These are phyloP conservation scores for Withania somnifera DNA, from an alignment of 305 asterid genomes.

Conservation along the genomic window DNA sequence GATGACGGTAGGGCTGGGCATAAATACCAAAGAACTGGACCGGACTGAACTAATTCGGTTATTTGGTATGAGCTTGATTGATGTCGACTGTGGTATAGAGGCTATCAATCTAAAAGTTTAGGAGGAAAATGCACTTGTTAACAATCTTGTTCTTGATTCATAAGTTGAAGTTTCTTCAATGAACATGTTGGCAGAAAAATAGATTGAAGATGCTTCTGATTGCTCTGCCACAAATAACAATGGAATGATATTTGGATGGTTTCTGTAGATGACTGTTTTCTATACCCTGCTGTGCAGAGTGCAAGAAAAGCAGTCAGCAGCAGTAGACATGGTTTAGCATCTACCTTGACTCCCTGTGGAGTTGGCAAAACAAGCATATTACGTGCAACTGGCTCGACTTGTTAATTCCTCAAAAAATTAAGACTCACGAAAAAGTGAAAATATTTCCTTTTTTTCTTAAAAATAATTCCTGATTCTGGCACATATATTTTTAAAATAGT, in stretches of 20 bases:
- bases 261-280: neutral
- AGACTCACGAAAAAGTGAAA: no score
- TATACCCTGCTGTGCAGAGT: slow-evolving; percentile 6
- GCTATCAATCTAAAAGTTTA: neutral
- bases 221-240: neutral
- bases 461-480: no score
- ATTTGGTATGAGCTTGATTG: no score
- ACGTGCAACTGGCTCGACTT: no score
- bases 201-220: slow-evolving; percentile 7
- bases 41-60: no score
- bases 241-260: neutral
- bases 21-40: no score
- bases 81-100: neutral
- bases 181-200: slow-evolving; percentile 12
- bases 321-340: neutral
- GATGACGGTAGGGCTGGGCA: no score
- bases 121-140: neutral
- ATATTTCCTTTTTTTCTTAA: no score
- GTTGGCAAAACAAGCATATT: no score
- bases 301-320: neutral
- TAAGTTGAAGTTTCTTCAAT: slow-evolving; percentile 8
- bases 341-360: neutral
- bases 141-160: neutral
- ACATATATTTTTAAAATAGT: no score
- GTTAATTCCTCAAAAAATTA: no score